Percentiles rank a stretch among this genome's conserved stretches.
Conservation (phyloP, 345 rosid genomes). For the Salix exigua region DNA sequence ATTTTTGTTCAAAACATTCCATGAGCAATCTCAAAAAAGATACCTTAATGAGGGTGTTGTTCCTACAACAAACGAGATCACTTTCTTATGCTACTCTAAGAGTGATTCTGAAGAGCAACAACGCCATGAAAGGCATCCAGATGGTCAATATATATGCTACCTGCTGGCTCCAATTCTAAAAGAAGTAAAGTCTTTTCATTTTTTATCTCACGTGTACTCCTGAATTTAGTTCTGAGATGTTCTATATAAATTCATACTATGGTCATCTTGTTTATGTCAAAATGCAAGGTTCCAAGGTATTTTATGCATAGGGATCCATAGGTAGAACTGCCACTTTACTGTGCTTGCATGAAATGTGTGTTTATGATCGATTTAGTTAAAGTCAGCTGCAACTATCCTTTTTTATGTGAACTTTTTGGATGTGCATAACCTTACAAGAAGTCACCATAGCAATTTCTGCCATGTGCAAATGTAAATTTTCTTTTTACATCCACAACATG, state of each 20-base stretch:
- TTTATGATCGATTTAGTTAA: not conserved
- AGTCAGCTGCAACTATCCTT: not conserved
- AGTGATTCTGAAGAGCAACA: slow-evolving; percentile 55
- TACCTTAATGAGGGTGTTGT: slow-evolving; percentile 87
- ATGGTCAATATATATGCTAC: slow-evolving; percentile 83
- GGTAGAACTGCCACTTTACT: not conserved
- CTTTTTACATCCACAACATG: not conserved
- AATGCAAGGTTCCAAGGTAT: not conserved
- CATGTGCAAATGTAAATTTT: not conserved
- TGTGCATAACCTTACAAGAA: not conserved
- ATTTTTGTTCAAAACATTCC: not conserved
- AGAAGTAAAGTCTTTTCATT: slow-evolving; percentile 52
- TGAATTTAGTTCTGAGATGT: slow-evolving; percentile 1
- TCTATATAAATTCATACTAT: not conserved
- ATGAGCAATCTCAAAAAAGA: slow-evolving; percentile 31
- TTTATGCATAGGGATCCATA: not conserved
- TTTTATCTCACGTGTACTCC: slow-evolving; percentile 4
- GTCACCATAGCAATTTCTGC: not conserved
- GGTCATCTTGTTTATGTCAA: not conserved
- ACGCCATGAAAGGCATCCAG: slow-evolving; percentile 86
- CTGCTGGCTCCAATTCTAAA: slow-evolving; percentile 86
- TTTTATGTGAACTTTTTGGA: not conserved
- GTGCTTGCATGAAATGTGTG: not conserved
- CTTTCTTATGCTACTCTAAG: slow-evolving; percentile 70
- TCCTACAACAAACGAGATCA: slow-evolving; percentile 95